These are phyloP conservation scores for Neonectria magnoliae DNA, from an alignment of 2,329 filamentous ascomycete genomes.

Conservation along the genomic window DNA sequence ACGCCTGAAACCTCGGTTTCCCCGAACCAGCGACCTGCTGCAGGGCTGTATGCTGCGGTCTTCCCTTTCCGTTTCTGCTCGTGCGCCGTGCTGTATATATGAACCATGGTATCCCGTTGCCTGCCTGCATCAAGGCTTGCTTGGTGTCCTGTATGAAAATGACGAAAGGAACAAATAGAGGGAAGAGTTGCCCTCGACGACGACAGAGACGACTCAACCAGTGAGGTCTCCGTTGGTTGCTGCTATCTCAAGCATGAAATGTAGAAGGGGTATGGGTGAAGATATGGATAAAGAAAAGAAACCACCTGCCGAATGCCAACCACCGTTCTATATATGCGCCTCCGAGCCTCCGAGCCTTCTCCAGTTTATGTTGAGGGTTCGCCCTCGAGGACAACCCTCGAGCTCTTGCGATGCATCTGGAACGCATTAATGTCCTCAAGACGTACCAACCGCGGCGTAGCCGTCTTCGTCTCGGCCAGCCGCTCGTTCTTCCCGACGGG, in stretches of 20 bases:
- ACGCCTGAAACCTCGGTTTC: neutral
- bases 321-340: constrained; percentile 1
- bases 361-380: neutral
- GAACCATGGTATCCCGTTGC: constrained; percentile 33
- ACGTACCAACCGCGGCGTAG: constrained; percentile 59
- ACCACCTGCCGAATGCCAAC: neutral
- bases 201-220: constrained; percentile 11
- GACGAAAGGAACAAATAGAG: constrained; percentile 6
- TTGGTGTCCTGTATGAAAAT: constrained; percentile 11
- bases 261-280: constrained; percentile 8
- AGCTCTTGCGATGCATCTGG: constrained; percentile 62
- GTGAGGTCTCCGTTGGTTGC: constrained; percentile 17
- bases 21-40: constrained; percentile 31
- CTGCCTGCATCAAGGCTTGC: constrained; percentile 30
- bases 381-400: constrained; percentile 60
- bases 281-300: neutral
- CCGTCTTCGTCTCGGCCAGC: constrained; percentile 50
- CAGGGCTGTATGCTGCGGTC: constrained; percentile 20
- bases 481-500: constrained; percentile 43
- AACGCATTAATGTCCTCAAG: constrained; percentile 48
- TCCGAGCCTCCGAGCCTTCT: neutral
- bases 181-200: neutral
- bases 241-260: constrained; percentile 3
- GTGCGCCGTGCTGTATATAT: constrained; percentile 39
- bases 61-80: constrained; percentile 29